Conservation (phyloP, 2,329 filamentous ascomycete species). For the Metarhizium robertsii region DNA sequence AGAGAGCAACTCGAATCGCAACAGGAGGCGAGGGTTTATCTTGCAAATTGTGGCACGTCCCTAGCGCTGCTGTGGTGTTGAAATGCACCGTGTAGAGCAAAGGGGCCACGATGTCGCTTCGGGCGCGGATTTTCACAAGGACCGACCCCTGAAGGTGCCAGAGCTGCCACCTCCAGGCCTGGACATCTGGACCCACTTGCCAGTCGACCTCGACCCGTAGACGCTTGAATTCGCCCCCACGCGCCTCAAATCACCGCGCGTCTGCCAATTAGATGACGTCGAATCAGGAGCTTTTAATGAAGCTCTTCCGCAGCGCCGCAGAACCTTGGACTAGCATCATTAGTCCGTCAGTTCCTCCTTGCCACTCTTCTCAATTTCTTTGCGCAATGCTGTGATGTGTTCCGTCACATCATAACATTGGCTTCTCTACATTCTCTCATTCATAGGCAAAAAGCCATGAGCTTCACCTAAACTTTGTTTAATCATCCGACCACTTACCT, state of each 20-base stretch:
- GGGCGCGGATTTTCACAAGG: constrained; percentile 13
- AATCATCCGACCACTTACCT: not conserved
- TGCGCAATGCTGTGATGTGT: not conserved
- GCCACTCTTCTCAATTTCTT: not conserved
- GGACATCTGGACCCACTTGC: not conserved
- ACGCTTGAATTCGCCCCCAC: not conserved
- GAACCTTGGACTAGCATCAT: not conserved
- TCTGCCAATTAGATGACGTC: constrained; percentile 5
- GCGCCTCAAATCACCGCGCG: not conserved
- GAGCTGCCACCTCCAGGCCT: too few relatives aligned
- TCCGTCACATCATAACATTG: not conserved
- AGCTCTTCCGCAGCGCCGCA: not conserved
- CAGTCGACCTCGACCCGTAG: not conserved
- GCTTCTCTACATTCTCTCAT: not conserved
- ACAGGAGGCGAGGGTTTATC: not conserved
- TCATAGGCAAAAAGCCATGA: not conserved
- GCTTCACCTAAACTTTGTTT: not conserved
- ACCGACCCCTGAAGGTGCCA: constrained; percentile 6
- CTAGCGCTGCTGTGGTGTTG: not conserved
- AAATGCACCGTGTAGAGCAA: constrained; percentile 1
- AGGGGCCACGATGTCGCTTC: constrained; percentile 11
- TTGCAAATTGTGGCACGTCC: constrained; percentile 5
- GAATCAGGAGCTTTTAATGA: not conserved
- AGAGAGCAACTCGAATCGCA: constrained; percentile 5
- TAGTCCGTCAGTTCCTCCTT: not conserved